phyloP scores from a whole-genome alignment of 805 yeast species.

The Yamadazyma sp. region DNA sequence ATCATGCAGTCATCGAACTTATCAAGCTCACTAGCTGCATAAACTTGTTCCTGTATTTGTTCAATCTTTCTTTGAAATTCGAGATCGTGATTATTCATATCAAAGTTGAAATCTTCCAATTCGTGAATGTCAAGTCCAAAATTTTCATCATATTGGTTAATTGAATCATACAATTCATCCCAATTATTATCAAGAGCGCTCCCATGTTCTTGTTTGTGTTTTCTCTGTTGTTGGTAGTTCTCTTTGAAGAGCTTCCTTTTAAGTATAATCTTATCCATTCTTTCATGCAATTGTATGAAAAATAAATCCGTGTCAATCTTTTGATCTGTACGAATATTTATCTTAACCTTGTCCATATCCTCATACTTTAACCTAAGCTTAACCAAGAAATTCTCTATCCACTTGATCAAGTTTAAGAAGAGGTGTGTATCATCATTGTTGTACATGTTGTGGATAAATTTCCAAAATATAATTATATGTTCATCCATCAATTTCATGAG shows the following conservation, averaged over 20 bases:
- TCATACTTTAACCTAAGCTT: slow-evolving; percentile 63
- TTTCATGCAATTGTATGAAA: slow-evolving; percentile 37
- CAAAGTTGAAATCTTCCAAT: slow-evolving; percentile 42
- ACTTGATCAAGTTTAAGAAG: slow-evolving; percentile 67
- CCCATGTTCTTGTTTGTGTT: slow-evolving; percentile 17
- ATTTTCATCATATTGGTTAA: slow-evolving; percentile 27
- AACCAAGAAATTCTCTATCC: slow-evolving; percentile 69
- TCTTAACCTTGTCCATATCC: slow-evolving; percentile 30
- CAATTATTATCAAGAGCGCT: slow-evolving; percentile 38
- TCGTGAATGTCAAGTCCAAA: slow-evolving; percentile 45
- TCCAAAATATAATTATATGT: slow-evolving; percentile 71
- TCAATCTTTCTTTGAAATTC: slow-evolving; percentile 15
- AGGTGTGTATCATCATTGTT: slow-evolving; percentile 68
- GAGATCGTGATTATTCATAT: slow-evolving; percentile 18
- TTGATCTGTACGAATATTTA: slow-evolving; percentile 23
- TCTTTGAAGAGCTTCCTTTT: slow-evolving; percentile 42
- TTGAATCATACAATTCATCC: slow-evolving; percentile 42
- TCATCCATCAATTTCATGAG: slow-evolving; percentile 64
- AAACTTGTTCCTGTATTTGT: slow-evolving; percentile 10
- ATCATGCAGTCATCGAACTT: slow-evolving; percentile 22
- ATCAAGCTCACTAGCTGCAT: slow-evolving; percentile 34
- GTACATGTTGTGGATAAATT: slow-evolving; percentile 80
- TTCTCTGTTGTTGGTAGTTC: slow-evolving; percentile 21
- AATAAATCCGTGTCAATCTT: slow-evolving; percentile 34
- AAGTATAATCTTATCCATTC: slow-evolving; percentile 35